Base-by-base conservation (phyloP, 805 yeast species). In the Kodamaea leandrae region DNA sequence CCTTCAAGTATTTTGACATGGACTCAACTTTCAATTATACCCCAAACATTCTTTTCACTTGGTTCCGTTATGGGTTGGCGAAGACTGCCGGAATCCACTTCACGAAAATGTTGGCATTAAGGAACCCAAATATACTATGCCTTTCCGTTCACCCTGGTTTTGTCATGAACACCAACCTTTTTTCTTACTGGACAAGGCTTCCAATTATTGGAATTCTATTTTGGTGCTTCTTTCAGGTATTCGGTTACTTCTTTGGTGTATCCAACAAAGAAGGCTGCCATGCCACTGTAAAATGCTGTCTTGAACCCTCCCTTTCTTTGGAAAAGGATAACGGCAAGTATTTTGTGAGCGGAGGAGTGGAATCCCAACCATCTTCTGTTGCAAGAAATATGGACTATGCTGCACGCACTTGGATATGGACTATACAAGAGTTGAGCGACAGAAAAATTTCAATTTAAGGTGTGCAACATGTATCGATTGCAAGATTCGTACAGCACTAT, bases 101-200 rank as follows among this genome's bases (percentile, higher is more conserved):
- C 53, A 74, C 80, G 53, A 78, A 78, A 50, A 69, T 80, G 58
- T 60, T 87, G 16, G 77, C 91, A 0, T 65, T 77, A 26, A 72
- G 80, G 44, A 73, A 85, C 55, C 93, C 95, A 0, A 71, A 78
- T 14, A 68, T 86, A 7, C 58, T 81, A 27, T 78, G 82, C 43
- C 60, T 78, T 26, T 72, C 87, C 2, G 85, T 86, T 3, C 90
- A 86, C 53, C 96, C 96, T 0, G 96, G 96, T 0, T 74, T 86
- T 48, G 86, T 86, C n/a, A 82, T 87, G 85, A 80, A 81, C 52
- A 82, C 96, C 2, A 82, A 83, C 49, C 59, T 83, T 35, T 84
- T 83, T 56, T 70, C 83, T 34, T 85, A 83, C 56, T 83, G 89
- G 81, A 85, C 91, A 2, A 64, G 87, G 42, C 64, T 83, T 12